Percentiles rank a stretch among this genome's conserved stretches.
Evolutionary conservation across 306 rosid genomes (phyloP).

Genomic region (Hippophae rhamnoides): DNA sequence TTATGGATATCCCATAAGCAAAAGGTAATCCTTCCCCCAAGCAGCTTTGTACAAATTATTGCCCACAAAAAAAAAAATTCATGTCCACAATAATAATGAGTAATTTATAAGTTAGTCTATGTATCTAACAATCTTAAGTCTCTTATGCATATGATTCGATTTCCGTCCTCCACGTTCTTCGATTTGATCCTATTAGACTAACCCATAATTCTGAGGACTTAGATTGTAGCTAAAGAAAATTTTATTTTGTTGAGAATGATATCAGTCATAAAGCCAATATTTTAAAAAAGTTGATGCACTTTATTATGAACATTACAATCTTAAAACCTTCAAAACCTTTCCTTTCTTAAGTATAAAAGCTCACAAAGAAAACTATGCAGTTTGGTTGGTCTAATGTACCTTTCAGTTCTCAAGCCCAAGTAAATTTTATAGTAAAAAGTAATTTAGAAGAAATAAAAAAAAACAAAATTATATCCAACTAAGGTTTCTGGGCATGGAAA

Average conservation of each 20-base stretch:
- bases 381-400: constrained; percentile 24
- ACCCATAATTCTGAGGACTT: no score
- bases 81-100: background rate
- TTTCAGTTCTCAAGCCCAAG: background rate
- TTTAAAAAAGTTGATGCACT: no score
- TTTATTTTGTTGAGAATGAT: no score
- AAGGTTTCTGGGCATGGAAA: constrained; percentile 25
- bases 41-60: background rate
- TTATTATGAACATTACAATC: background rate
- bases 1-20: background rate
- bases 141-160: no score
- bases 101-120: background rate
- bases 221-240: no score
- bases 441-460: background rate
- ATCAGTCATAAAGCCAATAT: no score
- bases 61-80: background rate
- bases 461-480: background rate
- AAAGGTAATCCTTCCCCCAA: background rate
- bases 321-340: constrained; percentile 7
- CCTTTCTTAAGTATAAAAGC: constrained; percentile 40
- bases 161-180: no score
- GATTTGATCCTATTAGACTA: no score
- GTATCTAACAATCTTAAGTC: no score
- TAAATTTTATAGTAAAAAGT: constrained; percentile 1
- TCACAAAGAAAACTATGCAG: constrained; percentile 9